phyloP scores from a whole-genome alignment of 495 filamentous ascomycete genomes.

The Neurospora sp. region DNA sequence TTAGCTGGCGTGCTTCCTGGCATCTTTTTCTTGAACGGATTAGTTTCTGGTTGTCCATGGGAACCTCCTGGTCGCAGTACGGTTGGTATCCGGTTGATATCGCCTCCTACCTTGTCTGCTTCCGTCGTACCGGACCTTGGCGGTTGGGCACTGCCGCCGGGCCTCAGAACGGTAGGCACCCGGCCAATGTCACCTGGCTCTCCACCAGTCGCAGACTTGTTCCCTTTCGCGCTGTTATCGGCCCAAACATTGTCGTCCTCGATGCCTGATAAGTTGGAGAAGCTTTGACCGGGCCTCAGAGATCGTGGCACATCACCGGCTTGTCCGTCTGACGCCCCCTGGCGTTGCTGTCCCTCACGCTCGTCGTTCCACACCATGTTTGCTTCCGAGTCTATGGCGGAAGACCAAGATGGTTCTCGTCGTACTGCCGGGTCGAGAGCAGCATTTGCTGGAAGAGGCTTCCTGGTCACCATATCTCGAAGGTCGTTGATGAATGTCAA shows the following conservation, averaged over 20 bases:
- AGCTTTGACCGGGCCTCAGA: conserved; percentile 16
- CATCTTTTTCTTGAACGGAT: conserved; percentile 42
- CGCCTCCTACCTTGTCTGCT: conserved; percentile 3
- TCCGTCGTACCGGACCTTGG: neutral
- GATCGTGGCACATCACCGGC: conserved; percentile 14
- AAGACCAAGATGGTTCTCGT: conserved; percentile 23
- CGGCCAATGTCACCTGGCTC: conserved; percentile 5
- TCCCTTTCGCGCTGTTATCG: neutral
- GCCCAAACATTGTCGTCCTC: conserved; percentile 19
- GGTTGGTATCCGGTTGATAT: conserved; percentile 18
- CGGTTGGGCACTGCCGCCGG: conserved; percentile 7
- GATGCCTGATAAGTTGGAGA: conserved; percentile 8
- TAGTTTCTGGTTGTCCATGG: conserved; percentile 32
- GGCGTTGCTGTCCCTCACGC: conserved; percentile 4
- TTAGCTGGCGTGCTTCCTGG: conserved; percentile 7
- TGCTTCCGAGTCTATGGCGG: conserved; percentile 23
- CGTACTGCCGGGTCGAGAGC: conserved; percentile 17
- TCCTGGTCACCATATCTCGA: conserved; percentile 26
- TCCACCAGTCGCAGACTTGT: neutral
- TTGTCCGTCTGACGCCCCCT: neutral
- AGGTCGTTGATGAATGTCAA: neutral
- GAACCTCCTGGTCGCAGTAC: conserved; percentile 25
- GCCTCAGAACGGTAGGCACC: conserved; percentile 13
- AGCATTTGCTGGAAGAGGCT: conserved; percentile 28
- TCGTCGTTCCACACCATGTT: conserved; percentile 27